These are phyloP conservation scores for Pseudoperonospora humuli DNA, from an alignment of 352 stramenopile species.

Conservation along the genomic window DNA sequence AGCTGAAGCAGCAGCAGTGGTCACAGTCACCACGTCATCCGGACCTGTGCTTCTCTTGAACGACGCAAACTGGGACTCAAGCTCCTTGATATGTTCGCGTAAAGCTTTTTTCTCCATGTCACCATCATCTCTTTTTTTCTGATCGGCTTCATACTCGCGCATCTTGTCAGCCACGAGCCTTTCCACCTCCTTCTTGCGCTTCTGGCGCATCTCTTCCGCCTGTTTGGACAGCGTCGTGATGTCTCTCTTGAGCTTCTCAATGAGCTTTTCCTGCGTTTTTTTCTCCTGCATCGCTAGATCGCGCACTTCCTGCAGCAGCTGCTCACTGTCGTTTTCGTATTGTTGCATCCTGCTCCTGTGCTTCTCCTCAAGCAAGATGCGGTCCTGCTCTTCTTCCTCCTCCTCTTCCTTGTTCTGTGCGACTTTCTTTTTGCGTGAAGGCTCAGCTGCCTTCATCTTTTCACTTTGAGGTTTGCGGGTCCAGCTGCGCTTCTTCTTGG, in stretches of 20 bases:
- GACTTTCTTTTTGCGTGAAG: not conserved
- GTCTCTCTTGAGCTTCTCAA: conserved; percentile 63
- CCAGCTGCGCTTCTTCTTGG: conserved; percentile 12
- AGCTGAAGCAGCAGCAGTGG: conserved; percentile 21
- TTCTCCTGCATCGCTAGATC: conserved; percentile 55
- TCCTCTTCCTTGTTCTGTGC: conserved; percentile 8
- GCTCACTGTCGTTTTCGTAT: conserved; percentile 54
- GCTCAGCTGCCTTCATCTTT: conserved; percentile 2
- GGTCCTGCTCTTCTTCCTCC: conserved; percentile 10
- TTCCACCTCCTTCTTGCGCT: conserved; percentile 36
- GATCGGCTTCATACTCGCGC: conserved; percentile 27
- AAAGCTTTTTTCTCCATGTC: conserved; percentile 34
- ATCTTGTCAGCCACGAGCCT: conserved; percentile 41
- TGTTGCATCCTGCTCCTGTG: conserved; percentile 47
- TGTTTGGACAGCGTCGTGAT: conserved; percentile 47
- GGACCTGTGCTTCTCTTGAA: conserved; percentile 38
- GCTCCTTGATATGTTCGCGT: conserved; percentile 37
- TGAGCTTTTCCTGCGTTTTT: conserved; percentile 62
- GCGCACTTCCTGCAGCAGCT: conserved; percentile 53
- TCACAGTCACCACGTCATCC: conserved; percentile 31
- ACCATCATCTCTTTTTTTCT: conserved; percentile 21
- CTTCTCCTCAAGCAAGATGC: conserved; percentile 27
- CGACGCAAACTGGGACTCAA: conserved; percentile 45
- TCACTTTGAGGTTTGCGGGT: conserved; percentile 5
- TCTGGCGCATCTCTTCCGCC: conserved; percentile 39